Conservation (phyloP, 192 early-diverging fungal genomes). For the Dimargaris verticillata region DNA sequence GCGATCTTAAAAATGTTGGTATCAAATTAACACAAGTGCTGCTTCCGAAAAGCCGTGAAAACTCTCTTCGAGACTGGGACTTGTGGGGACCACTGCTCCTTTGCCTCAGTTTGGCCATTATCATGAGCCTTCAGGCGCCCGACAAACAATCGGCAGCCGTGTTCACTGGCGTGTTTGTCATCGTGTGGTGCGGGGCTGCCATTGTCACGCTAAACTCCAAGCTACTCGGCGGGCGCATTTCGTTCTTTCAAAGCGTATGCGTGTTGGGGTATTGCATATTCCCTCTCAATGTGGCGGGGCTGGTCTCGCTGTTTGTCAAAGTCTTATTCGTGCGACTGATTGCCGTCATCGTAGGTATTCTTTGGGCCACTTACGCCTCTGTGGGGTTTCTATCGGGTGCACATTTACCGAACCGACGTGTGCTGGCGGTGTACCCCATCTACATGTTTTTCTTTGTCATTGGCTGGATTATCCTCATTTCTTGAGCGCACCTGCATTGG, state of each 20-base stretch:
- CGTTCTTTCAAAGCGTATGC: conserved; percentile 94
- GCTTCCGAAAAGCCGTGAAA: conserved; percentile 23
- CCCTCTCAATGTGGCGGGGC: conserved; percentile 66
- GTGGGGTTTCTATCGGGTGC: conserved; percentile 81
- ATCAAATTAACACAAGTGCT: conserved; percentile 23
- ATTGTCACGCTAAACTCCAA: conserved; percentile 93
- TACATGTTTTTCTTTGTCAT: conserved; percentile 91
- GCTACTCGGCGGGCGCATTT: conserved; percentile 81
- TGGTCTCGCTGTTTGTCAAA: conserved; percentile 48
- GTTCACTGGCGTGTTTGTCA: conserved; percentile 86
- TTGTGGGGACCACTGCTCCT: conserved; percentile 93
- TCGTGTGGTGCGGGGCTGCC: conserved; percentile 87
- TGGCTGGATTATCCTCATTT: conserved; percentile 81
- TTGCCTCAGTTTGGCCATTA: conserved; percentile 76
- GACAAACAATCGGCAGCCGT: conserved; percentile 61
- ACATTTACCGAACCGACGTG: conserved; percentile 66
- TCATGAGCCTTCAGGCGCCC: conserved; percentile 61
- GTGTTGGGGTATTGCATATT: conserved; percentile 94
- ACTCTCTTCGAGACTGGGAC: conserved; percentile 50
- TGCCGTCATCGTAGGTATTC: conserved; percentile 57
- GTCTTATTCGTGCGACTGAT: conserved; percentile 56
- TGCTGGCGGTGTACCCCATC: conserved; percentile 85
- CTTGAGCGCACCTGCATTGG: conserved; percentile 17
- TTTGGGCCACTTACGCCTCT: conserved; percentile 81
- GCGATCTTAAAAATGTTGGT: conserved; percentile 23